Conservation (phyloP, 768 basidiomycete genomes). For the Pholiota conissans region DNA sequence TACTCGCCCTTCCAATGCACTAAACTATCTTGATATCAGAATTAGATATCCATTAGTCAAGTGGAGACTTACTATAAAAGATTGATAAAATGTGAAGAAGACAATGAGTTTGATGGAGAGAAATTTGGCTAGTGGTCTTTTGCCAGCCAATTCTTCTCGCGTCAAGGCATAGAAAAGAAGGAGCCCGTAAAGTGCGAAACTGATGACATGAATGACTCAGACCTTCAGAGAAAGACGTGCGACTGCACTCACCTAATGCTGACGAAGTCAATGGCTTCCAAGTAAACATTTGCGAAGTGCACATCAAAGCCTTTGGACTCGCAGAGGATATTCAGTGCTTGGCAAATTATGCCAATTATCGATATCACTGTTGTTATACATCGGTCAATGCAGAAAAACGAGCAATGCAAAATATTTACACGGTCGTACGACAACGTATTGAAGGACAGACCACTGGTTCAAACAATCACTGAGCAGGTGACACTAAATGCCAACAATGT, state of each 20-base stretch:
- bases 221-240: not conserved
- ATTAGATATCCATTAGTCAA: too few species aligned
- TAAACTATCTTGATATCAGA: constrained; percentile 53
- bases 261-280: constrained; percentile 73
- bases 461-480: not conserved
- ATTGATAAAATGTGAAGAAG: constrained; percentile 88
- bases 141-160: constrained; percentile 71
- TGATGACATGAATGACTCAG: constrained; percentile 27
- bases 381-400: constrained; percentile 54
- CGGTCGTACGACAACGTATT: constrained; percentile 78
- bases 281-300: constrained; percentile 67
- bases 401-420: constrained; percentile 22
- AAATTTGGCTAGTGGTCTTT: constrained; percentile 83
- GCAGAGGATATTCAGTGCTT: constrained; percentile 72
- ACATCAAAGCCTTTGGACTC: constrained; percentile 56
- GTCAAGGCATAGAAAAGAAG: constrained; percentile 83
- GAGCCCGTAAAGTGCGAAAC: constrained; percentile 85
- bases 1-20: constrained; percentile 61
- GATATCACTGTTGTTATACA: constrained; percentile 71
- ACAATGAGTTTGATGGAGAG: constrained; percentile 85
- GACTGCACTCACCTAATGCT: constrained; percentile 66
- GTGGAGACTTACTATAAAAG: constrained; percentile 56
- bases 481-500: not conserved
- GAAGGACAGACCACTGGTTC: constrained; percentile 78
- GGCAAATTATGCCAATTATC: constrained; percentile 77